These are phyloP conservation scores for Xylaria hypoxylon DNA, from an alignment of 2,329 filamentous ascomycete genomes.

Conservation along the genomic window DNA sequence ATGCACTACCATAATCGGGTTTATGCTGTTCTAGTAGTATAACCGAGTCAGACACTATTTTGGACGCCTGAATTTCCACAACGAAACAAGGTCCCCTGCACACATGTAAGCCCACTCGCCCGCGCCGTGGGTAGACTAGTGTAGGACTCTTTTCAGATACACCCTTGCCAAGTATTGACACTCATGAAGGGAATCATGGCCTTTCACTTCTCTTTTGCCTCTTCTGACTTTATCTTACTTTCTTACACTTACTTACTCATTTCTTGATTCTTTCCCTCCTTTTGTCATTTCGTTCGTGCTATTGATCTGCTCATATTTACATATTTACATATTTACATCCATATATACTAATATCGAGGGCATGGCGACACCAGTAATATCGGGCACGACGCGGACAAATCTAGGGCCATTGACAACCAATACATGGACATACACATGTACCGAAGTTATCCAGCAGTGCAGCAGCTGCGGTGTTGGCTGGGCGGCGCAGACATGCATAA, in stretches of 20 bases:
- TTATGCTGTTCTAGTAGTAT: not conserved
- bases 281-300: not conserved
- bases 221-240: not conserved
- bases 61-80: not conserved
- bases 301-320: not conserved
- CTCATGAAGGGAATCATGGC: no score
- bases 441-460: constrained; percentile 30
- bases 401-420: constrained; percentile 53
- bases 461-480: constrained; percentile 25
- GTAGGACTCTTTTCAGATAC: no score
- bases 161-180: not conserved
- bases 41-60: not conserved
- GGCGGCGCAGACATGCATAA: constrained; percentile 35
- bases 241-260: not conserved
- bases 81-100: not conserved
- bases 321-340: not conserved
- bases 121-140: no score
- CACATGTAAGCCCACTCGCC: no score
- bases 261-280: not conserved
- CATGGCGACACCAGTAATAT: constrained; percentile 27
- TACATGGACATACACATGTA: constrained; percentile 41
- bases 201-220: not conserved
- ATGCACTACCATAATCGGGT: not conserved
- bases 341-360: not conserved
- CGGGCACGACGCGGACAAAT: constrained; percentile 46